phyloP scores from a whole-genome alignment of 2,329 filamentous ascomycete genomes.

The Gnomoniopsis sp. region DNA sequence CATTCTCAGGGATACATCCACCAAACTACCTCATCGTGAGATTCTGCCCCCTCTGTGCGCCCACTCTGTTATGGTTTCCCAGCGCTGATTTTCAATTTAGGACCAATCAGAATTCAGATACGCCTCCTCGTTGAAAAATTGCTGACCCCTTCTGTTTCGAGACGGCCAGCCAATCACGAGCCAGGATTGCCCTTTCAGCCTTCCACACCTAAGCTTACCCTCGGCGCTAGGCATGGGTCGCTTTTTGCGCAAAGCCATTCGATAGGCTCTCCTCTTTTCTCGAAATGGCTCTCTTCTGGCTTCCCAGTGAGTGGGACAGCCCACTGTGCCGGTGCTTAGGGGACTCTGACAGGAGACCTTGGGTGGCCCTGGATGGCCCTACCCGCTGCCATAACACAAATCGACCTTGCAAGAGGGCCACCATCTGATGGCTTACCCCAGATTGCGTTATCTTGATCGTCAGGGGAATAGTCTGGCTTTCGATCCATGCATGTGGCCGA shows the following conservation, averaged over 20 bases:
- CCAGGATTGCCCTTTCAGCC: conserved; percentile 20
- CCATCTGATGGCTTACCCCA: conserved; percentile 15
- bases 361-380: conserved; percentile 6
- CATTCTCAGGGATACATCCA: conserved; percentile 6
- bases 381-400: conserved; percentile 2
- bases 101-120: conserved; percentile 19
- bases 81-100: conserved; percentile 15
- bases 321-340: conserved; percentile 5
- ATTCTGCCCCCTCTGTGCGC: conserved; percentile 4
- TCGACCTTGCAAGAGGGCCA: conserved; percentile 1
- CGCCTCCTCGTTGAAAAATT: conserved; percentile 10
- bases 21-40: neutral
- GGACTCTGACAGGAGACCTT: neutral
- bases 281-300: conserved; percentile 15
- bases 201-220: conserved; percentile 22
- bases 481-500: conserved; percentile 10
- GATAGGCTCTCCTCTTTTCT: conserved; percentile 29
- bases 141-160: conserved; percentile 15
- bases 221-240: conserved; percentile 24
- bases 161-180: conserved; percentile 22
- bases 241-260: conserved; percentile 21
- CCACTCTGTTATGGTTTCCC: neutral
- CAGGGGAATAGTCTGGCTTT: conserved; percentile 13
- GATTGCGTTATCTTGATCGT: conserved; percentile 17
- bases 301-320: conserved; percentile 15